Conservation (phyloP, 2,329 filamentous ascomycete genomes). For the Pseudocercospora fuligena region DNA sequence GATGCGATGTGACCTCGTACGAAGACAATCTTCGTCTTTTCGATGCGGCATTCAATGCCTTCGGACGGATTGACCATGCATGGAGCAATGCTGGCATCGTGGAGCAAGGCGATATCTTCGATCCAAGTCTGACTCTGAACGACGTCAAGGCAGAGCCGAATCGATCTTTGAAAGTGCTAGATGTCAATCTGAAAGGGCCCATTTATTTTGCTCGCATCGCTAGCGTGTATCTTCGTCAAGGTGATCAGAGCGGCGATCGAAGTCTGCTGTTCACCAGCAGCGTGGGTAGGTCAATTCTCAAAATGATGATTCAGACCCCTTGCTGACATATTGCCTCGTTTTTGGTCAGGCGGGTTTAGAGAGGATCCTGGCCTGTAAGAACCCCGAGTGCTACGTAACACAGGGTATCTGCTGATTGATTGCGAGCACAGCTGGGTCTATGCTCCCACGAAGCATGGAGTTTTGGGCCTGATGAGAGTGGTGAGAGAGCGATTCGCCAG, state of each 20-base stretch:
- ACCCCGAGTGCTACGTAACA: neutral
- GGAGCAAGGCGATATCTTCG: conserved; percentile 53
- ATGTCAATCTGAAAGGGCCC: conserved; percentile 46
- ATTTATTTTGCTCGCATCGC: conserved; percentile 57
- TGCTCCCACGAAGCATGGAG: conserved; percentile 56
- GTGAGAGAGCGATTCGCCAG: conserved; percentile 46
- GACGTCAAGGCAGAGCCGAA: conserved; percentile 45
- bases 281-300: conserved; percentile 28
- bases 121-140: conserved; percentile 49
- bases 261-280: conserved; percentile 53
- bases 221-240: conserved; percentile 55
- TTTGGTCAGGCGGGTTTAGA: conserved; percentile 51
- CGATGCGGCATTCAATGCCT: conserved; percentile 50
- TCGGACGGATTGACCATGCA: conserved; percentile 55
- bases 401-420: neutral
- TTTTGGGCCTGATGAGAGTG: conserved; percentile 56
- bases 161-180: conserved; percentile 21
- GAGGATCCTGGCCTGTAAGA: conserved; percentile 50
- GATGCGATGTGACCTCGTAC: conserved; percentile 54
- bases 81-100: conserved; percentile 54
- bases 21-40: conserved; percentile 53
- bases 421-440: conserved; percentile 46
- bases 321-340: neutral
- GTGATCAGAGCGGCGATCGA: conserved; percentile 43
- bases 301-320: neutral